Conservation (phyloP, 495 filamentous ascomycete species). For the Rusavskia elegans region DNA sequence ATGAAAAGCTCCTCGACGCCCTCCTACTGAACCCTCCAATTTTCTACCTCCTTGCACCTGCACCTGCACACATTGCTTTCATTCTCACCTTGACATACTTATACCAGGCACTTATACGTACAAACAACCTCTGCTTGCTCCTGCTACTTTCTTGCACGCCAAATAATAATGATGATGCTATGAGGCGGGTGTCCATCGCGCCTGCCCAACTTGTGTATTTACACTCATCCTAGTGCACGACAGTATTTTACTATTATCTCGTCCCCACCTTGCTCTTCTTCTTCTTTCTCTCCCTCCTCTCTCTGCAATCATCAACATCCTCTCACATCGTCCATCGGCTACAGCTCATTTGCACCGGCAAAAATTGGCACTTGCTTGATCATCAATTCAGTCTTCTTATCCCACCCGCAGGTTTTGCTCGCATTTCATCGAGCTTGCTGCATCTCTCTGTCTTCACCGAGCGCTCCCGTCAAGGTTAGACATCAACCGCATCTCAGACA, state of each 20-base stretch:
- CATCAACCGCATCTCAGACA: neutral
- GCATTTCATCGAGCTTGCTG: constrained; percentile 15
- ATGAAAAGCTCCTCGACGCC: neutral
- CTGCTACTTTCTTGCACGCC: neutral
- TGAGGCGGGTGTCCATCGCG: constrained; percentile 3
- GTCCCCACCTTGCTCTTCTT: constrained; percentile 10
- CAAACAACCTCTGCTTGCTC: too few species aligned
- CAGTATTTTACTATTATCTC: constrained; percentile 4
- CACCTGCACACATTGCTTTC: neutral
- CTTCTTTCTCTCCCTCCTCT: neutral
- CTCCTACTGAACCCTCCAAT: neutral
- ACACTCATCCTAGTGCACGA: constrained; percentile 8
- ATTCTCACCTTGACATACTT: neutral
- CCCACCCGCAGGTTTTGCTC: constrained; percentile 24
- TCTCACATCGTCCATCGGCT: constrained; percentile 26
- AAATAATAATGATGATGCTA: neutral
- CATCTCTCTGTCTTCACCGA: constrained; percentile 9
- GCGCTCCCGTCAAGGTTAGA: constrained; percentile 3
- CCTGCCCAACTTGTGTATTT: constrained; percentile 10
- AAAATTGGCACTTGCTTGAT: constrained; percentile 37
- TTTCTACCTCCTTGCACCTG: neutral
- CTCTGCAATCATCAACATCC: constrained; percentile 7
- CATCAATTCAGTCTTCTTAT: constrained; percentile 26
- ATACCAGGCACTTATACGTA: neutral
- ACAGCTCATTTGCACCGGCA: constrained; percentile 30